phyloP scores from a whole-genome alignment of 257 asterid species.

The Ophiorrhiza pumila region DNA sequence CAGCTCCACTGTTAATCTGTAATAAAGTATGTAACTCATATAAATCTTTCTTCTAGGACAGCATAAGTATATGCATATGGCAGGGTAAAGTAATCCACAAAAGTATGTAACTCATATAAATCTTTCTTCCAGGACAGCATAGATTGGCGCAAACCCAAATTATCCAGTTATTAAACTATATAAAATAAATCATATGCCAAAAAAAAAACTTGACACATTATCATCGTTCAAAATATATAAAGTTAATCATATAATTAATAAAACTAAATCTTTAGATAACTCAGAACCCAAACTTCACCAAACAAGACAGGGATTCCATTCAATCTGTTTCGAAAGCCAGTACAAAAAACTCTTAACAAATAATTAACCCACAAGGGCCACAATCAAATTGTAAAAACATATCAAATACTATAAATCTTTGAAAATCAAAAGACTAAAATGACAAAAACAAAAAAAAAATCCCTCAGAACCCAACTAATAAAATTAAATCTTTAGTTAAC shows the following conservation, averaged over 20 bases:
- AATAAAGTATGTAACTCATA: background rate
- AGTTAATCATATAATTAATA: background rate
- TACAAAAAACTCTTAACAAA: background rate
- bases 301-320: background rate
- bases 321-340: background rate
- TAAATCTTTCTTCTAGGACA: no score
- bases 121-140: no score
- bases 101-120: no score
- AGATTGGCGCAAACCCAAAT: background rate
- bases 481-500: background rate
- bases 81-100: no score
- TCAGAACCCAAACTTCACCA: background rate
- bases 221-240: background rate
- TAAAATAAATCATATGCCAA: background rate
- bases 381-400: background rate
- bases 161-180: background rate
- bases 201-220: background rate
- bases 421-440: background rate
- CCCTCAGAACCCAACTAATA: slow-evolving; percentile 36
- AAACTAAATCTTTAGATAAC: background rate
- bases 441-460: background rate
- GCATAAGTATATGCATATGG: no score
- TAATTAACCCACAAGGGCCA: background rate
- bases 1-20: background rate
- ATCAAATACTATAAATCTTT: no score